These are phyloP conservation scores for Gossypium sturtianum DNA, from an alignment of 345 rosid genomes.

Conservation along the genomic window DNA sequence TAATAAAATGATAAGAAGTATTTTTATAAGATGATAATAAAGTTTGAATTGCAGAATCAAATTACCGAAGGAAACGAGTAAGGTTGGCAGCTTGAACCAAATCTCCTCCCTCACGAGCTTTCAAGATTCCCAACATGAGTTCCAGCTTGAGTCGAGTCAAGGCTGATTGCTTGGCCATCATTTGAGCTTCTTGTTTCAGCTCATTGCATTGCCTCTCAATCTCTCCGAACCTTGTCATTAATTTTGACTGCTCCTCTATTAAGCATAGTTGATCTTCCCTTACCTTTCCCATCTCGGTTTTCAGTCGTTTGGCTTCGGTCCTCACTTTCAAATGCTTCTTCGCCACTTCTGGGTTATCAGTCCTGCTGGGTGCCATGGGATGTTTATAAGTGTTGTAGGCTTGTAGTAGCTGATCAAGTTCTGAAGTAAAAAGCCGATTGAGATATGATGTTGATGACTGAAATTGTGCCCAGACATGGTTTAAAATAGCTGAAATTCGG, in stretches of 20 bases:
- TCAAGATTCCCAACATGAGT: conserved; percentile 3
- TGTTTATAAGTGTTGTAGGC: neutral
- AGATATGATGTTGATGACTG: neutral
- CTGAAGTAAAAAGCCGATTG: neutral
- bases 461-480: neutral
- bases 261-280: neutral
- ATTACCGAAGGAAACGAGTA: conserved; percentile 3
- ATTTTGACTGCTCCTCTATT: neutral
- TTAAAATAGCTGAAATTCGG: neutral
- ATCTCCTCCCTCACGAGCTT: neutral
- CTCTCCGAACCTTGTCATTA: neutral
- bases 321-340: neutral
- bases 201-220: neutral
- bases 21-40: neutral
- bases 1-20: neutral
- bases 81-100: neutral
- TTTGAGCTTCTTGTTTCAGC: neutral
- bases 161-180: neutral
- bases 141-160: neutral
- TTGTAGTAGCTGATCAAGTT: neutral
- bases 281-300: neutral
- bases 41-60: neutral
- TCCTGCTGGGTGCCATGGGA: neutral
- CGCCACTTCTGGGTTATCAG: neutral
- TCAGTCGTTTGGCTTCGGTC: neutral